Conservation (phyloP, 352 stramenopile species). For the Phytophthora citricola region DNA sequence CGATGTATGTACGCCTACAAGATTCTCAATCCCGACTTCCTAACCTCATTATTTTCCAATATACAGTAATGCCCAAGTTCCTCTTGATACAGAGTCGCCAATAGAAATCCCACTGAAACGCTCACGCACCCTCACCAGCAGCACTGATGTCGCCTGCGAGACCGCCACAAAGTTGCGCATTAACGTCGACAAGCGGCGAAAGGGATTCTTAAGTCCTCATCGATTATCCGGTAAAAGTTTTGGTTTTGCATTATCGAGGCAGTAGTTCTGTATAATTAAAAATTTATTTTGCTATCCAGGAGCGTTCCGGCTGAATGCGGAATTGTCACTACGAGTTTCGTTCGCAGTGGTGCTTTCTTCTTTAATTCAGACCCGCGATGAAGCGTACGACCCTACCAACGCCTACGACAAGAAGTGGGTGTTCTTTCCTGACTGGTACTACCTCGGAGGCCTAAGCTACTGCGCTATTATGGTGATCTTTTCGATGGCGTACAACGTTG, state of each 20-base stretch:
- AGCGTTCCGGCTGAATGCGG: slow-evolving; percentile 41
- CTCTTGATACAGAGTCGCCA: slow-evolving; percentile 4
- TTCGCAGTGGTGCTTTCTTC: slow-evolving; percentile 67
- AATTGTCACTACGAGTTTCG: slow-evolving; percentile 61
- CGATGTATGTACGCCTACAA: too few relatives aligned
- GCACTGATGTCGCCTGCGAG: slow-evolving; percentile 16
- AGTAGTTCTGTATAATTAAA: neutral
- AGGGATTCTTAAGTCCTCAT: slow-evolving; percentile 30
- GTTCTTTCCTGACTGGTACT: slow-evolving; percentile 31
- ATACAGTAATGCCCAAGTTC: neutral
- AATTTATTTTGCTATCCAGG: slow-evolving; percentile 20
- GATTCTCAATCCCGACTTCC: too few relatives aligned
- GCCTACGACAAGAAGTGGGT: slow-evolving; percentile 47
- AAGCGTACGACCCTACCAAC: slow-evolving; percentile 34
- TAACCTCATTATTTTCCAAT: too few relatives aligned
- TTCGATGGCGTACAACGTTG: slow-evolving; percentile 69
- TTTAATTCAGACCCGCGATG: slow-evolving; percentile 58
- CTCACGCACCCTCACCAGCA: slow-evolving; percentile 14
- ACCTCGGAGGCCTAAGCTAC: slow-evolving; percentile 71
- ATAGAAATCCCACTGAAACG: slow-evolving; percentile 5
- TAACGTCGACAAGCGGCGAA: slow-evolving; percentile 20
- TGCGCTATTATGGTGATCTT: slow-evolving; percentile 78
- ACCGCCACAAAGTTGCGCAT: slow-evolving; percentile 29
- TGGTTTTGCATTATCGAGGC: neutral
- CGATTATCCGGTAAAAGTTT: neutral